A percentile compares a stretch with the other conserved stretches of the same genome.
phyloP scores from a whole-genome alignment of 345 rosid species.

The Nasturtium officinale region DNA sequence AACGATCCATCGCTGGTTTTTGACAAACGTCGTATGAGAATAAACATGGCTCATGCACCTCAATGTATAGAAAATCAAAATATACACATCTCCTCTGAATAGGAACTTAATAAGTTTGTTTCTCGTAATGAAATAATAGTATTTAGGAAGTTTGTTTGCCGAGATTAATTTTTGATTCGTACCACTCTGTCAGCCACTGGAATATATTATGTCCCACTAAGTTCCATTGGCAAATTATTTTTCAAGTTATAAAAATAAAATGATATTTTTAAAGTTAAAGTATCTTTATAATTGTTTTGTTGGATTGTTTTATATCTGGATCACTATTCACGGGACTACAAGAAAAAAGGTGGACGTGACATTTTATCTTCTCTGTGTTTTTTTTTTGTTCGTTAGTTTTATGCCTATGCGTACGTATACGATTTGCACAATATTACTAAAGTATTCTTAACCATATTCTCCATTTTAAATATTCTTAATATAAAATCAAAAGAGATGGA shows the following conservation, averaged over 20 bases:
- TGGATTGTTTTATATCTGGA: constrained; percentile 13
- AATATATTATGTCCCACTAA: constrained; percentile 14
- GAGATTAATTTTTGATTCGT: background rate
- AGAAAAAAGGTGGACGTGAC: constrained; percentile 35
- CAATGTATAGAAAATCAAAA: background rate
- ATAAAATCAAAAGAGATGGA: constrained; percentile 13
- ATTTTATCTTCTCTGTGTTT: constrained; percentile 22
- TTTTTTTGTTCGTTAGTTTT: background rate
- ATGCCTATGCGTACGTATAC: constrained; percentile 20
- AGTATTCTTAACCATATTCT: constrained; percentile 3
- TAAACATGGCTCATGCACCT: background rate
- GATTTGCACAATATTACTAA: constrained; percentile 13
- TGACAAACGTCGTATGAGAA: constrained; percentile 3
- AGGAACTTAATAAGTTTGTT: background rate
- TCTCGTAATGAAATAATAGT: constrained; percentile 1
- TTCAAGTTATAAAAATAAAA: no score
- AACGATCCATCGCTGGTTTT: constrained; percentile 29
- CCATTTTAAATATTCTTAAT: background rate
- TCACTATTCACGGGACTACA: constrained; percentile 37
- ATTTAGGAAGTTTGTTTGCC: background rate
- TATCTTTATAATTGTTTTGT: constrained; percentile 25
- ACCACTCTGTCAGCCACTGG: constrained; percentile 26
- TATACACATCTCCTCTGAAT: background rate
- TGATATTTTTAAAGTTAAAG: background rate
- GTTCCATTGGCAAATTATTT: constrained; percentile 8